Conservation (phyloP, 331 rosid genomes). For the Erythrophleum ivorense region DNA sequence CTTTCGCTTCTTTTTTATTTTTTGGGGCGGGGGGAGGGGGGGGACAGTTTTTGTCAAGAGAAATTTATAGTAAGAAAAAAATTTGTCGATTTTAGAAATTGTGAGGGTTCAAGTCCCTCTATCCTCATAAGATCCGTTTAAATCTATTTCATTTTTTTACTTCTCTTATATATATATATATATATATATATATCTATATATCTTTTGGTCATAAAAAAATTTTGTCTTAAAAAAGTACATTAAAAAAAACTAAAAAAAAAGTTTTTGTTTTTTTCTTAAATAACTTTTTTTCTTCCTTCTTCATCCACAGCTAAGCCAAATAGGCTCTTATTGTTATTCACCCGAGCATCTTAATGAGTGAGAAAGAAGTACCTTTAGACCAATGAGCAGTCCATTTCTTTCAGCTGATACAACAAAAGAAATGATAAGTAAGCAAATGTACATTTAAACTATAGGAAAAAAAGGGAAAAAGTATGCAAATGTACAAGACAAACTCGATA, state of each 20-base stretch:
- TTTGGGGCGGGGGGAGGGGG: too few relatives aligned
- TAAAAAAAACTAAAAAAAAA: background rate
- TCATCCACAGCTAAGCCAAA: background rate
- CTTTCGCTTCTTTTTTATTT: too few relatives aligned
- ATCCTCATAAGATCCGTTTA: too few relatives aligned
- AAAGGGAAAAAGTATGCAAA: background rate
- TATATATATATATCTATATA: too few relatives aligned
- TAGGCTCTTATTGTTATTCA: background rate
- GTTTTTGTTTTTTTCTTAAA: background rate
- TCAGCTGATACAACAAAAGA: constrained; percentile 45
- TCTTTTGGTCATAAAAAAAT: background rate
- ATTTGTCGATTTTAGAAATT: too few relatives aligned
- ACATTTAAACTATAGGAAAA: background rate
- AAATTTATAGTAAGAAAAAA: too few relatives aligned
- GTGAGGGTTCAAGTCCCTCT: too few relatives aligned
- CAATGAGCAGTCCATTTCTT: constrained; percentile 63
- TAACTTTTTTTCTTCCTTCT: too few relatives aligned
- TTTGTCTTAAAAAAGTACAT: background rate
- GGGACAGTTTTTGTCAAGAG: too few relatives aligned
- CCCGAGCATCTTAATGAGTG: background rate
- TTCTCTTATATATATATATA: too few relatives aligned
- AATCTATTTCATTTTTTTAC: too few relatives aligned
- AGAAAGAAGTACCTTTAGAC: constrained; percentile 60
- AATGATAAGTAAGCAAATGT: constrained; percentile 1
- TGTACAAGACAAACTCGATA: background rate